Evolutionary conservation across 305 asterid species (phyloP).

Genomic region (Petunia hybrid): DNA sequence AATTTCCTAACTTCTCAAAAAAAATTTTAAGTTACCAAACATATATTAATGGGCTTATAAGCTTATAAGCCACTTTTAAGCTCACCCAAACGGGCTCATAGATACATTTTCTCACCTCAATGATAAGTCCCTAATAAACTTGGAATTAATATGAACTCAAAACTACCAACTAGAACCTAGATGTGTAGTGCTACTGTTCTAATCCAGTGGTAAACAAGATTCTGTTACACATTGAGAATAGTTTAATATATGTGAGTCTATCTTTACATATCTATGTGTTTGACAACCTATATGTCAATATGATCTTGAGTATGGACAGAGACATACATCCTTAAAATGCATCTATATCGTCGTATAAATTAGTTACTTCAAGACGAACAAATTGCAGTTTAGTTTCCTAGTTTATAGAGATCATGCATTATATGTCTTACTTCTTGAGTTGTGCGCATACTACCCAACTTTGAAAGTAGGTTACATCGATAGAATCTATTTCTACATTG

Average conservation of each 20-base stretch:
- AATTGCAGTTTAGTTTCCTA: background rate
- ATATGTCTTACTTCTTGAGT: background rate
- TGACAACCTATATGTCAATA: background rate
- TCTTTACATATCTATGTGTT: background rate
- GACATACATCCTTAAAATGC: background rate
- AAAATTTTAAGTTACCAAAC: too few relatives aligned
- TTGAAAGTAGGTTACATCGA: background rate
- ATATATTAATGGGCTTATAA: too few relatives aligned
- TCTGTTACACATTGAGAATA: background rate
- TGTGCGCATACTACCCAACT: background rate
- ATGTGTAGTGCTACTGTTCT: conserved; percentile 6
- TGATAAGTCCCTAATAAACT: conserved; percentile 18
- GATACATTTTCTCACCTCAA: background rate
- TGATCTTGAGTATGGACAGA: background rate
- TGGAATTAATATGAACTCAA: conserved; percentile 20
- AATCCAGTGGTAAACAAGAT: conserved; percentile 24
- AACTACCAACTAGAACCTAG: background rate
- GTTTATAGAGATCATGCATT: background rate
- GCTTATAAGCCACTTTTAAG: too few relatives aligned
- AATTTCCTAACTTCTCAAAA: too few relatives aligned
- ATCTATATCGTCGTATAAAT: background rate
- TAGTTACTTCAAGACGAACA: background rate
- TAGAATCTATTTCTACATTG: background rate
- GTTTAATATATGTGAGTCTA: background rate
- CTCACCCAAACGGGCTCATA: too few relatives aligned